Conservation (phyloP, 2,329 filamentous ascomycete species). For the Fusarium abutilonis region DNA sequence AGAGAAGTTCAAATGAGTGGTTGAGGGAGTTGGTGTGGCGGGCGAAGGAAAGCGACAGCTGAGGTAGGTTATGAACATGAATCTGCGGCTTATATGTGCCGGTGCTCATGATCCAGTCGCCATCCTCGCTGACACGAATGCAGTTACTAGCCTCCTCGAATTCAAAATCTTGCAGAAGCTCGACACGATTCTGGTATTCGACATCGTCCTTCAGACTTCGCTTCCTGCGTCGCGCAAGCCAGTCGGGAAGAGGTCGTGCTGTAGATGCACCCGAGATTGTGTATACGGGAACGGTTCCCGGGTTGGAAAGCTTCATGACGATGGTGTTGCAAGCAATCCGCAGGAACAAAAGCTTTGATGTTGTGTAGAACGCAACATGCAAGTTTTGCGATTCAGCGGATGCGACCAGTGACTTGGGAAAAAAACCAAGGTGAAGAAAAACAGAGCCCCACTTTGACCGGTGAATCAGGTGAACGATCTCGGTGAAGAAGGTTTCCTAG, state of each 20-base stretch:
- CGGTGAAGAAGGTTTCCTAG: conserved; percentile 22
- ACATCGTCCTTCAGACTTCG: conserved; percentile 90
- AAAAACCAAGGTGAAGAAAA: conserved; percentile 48
- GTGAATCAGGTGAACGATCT: conserved; percentile 31
- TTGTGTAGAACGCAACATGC: conserved; percentile 16
- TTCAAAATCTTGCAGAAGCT: conserved; percentile 96
- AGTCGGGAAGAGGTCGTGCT: conserved; percentile 89
- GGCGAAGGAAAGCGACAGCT: conserved; percentile 91
- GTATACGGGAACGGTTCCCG: conserved; percentile 88
- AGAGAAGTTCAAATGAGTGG: conserved; percentile 88
- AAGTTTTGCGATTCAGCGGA: conserved; percentile 34
- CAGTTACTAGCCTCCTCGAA: conserved; percentile 96
- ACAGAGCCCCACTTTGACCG: conserved; percentile 36
- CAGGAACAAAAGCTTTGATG: conserved; percentile 28
- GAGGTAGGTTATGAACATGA: conserved; percentile 93
- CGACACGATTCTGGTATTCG: conserved; percentile 92
- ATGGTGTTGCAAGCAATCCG: conserved; percentile 16
- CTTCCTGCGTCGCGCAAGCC: conserved; percentile 91
- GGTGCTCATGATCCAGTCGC: conserved; percentile 96
- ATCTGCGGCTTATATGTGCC: conserved; percentile 77
- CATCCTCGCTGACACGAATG: conserved; percentile 90
- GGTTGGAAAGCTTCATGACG: conserved; percentile 82
- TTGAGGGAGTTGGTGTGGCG: conserved; percentile 93
- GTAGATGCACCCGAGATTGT: conserved; percentile 93
- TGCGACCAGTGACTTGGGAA: conserved; percentile 31